A percentile compares a stretch with the other conserved stretches of the same genome.
phyloP scores from a whole-genome alignment of 225 moss, liverwort and hornwort species.

The Marchantia polymorpha region DNA sequence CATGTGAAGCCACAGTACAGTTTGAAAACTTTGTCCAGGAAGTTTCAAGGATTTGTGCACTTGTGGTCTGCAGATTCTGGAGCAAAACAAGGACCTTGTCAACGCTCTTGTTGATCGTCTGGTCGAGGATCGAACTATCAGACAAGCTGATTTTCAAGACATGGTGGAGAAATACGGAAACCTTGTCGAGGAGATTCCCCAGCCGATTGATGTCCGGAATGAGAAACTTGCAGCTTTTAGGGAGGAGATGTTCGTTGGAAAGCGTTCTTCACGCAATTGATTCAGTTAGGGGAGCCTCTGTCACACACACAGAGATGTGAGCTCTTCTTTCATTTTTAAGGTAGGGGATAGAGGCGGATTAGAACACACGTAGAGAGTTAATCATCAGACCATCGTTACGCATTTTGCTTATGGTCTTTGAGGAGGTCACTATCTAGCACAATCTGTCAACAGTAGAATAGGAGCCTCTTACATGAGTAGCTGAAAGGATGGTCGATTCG shows the following conservation, averaged over 20 bases:
- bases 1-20: neutral
- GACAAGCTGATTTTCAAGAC: conserved; percentile 72
- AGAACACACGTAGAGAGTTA: neutral
- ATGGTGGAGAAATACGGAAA: conserved; percentile 60
- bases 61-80: conserved; percentile 47
- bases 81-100: conserved; percentile 67
- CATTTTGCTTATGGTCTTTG: neutral
- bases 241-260: conserved; percentile 72
- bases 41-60: neutral
- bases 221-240: conserved; percentile 60
- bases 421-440: neutral
- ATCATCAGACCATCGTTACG: neutral
- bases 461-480: neutral
- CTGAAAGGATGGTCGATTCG: neutral
- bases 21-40: neutral
- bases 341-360: neutral
- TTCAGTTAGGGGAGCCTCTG: neutral
- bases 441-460: neutral
- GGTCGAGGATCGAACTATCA: conserved; percentile 66
- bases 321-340: neutral
- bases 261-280: conserved; percentile 34
- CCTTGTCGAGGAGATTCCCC: conserved; percentile 54
- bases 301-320: neutral
- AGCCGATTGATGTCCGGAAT: conserved; percentile 70
- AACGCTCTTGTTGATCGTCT: conserved; percentile 62